Base-by-base conservation (phyloP, 257 asterid species). In the Lycium ferocissimum region DNA sequence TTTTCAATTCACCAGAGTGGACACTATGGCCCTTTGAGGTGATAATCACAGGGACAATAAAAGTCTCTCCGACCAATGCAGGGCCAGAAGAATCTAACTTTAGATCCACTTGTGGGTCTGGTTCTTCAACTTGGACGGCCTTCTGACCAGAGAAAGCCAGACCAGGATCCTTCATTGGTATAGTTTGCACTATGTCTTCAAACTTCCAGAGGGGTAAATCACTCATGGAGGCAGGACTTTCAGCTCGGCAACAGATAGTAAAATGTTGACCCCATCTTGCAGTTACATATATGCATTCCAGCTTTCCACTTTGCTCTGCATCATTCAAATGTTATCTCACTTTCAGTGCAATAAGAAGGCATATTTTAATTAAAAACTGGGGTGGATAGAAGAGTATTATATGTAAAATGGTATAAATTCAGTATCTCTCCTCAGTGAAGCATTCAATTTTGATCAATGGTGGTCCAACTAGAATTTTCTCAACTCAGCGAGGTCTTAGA, bases 221-320 rank as follows among this genome's bases (percentile, higher is more conserved):
- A 79, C 92, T 92, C 97, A 97, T 92, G 5, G 98, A 95, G 66
- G 98, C 96, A 33, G 99, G 99, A 85, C 99, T 95, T 90, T 97
- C 99, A 54, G 98, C 98, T 91, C 98, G 92, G 92, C 98, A 95
- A 85, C 97, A 95, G 86, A 97, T 90, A 70, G 98, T 92, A 86
- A 97, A 92, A 91, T 92, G 88, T 86, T 93, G 91, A 65, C 97
- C 99, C 81, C 94, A 88, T 91, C 97, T 95, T 69, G 99, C 98
- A 88, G 94, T 94, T 58, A 95, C 96, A 76, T 93, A 94, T 82
- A 94, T 93, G 89, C 99, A 97, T 85, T 97, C 99, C 78, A 97
- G 97, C 91, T 97, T 97, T 87, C 99, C 99, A 80, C 98, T 97
- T 86, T 91, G 97, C 86, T 94, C 99, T 97, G 98, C 97, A 93